phyloP scores from a whole-genome alignment of 495 filamentous ascomycete genomes.

The Antarctomyces pellizariae region DNA sequence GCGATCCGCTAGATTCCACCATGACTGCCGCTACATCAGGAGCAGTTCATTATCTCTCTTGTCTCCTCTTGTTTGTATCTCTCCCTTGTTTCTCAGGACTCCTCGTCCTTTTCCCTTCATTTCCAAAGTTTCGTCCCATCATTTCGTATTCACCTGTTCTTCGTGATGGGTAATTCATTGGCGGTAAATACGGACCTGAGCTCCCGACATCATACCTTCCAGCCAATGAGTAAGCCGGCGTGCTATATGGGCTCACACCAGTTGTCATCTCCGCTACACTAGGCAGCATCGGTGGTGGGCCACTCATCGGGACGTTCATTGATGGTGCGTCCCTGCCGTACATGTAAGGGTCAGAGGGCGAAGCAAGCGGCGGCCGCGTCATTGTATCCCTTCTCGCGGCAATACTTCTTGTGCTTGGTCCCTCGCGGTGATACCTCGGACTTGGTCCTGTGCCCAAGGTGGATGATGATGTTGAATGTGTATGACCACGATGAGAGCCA shows the following conservation, averaged over 20 bases:
- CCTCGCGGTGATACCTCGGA: no score
- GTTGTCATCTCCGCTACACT: slow-evolving; percentile 31
- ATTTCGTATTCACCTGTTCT: no score
- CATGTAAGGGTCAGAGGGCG: slow-evolving; percentile 20
- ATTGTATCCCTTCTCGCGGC: slow-evolving; percentile 20
- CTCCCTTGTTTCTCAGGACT: slow-evolving; percentile 18
- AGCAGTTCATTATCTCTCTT: slow-evolving; percentile 10
- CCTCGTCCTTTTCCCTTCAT: slow-evolving; percentile 13
- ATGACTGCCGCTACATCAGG: no score
- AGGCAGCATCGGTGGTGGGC: slow-evolving; percentile 19
- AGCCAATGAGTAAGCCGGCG: slow-evolving; percentile 23
- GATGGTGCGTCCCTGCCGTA: no score
- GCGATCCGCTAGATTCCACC: no score
- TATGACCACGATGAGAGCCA: no score
- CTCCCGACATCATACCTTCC: no score
- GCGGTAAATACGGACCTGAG: no score
- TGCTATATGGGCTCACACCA: slow-evolving; percentile 27
- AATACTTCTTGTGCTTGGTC: slow-evolving; percentile 8
- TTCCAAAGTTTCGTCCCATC: slow-evolving; percentile 8
- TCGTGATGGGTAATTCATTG: no score
- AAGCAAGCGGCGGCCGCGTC: slow-evolving; percentile 14
- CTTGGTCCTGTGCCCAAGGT: no score
- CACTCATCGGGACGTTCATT: slow-evolving; percentile 9
- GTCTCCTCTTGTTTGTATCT: slow-evolving; percentile 21
- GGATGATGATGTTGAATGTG: no score